Base-by-base conservation (phyloP, 1,139 yeast species). In the Meyerozyma smithsonii region DNA sequence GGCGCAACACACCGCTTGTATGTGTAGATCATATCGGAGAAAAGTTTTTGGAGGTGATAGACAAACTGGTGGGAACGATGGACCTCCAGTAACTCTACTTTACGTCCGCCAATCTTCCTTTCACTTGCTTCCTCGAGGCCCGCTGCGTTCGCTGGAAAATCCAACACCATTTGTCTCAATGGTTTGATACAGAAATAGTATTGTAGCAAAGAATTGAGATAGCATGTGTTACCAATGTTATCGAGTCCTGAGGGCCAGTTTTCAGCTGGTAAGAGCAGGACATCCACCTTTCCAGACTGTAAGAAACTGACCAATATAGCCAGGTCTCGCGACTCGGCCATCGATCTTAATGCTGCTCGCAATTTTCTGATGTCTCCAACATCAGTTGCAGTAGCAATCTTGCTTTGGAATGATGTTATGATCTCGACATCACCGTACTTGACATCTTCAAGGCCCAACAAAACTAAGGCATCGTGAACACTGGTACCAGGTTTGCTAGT, bases 191-290 rank as follows among this genome's bases (percentile, higher is more conserved):
- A 84, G 61, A 88, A 92, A 57, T 88, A 90, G 53, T 84, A 92
- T 55, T 92, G 98, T 25, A 92, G 65, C 39, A 92, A 69, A 0
- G 97, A 89, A 56, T 92, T 92, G 55, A 92, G 70, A 51, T 92
- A 92, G 59, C 98, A 92, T 0, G 98, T 90, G 56, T 92, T 92
- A 25, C 98, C 97, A 49, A 89, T 89, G 55, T 92, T 92, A 58
- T 84, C 87, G 54, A 92, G 71, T 0, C 97, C 98, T 5, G 89
- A 87, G 0, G 97, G 97, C 79, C 89, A 80, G 39, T 79, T 75
- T 28, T 75, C 81, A 0, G 80, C 69, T 2, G 88, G 84, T 21
- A 84, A 60, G 16, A 79, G 62, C 8, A 72, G 64, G 0, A 84
- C 74, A 53, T 83, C 87, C 28, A 84, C 65, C 25, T 70, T 64